These are phyloP conservation scores for Chytriomyces confervae DNA, from an alignment of 192 early-diverging fungal species.

Conservation along the genomic window DNA sequence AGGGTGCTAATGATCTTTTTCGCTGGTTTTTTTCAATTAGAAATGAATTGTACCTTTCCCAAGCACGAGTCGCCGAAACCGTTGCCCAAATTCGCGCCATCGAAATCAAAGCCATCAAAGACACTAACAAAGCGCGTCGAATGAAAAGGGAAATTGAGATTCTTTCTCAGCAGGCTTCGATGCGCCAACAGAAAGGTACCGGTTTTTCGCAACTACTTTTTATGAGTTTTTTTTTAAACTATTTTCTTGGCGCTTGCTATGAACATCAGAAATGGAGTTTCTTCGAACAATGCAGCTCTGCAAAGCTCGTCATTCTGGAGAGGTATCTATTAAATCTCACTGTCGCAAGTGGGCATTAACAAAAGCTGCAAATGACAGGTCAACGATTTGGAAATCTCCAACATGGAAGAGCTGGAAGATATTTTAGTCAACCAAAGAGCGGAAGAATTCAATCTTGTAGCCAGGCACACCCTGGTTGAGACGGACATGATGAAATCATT, in stretches of 20 bases:
- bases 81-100: conserved; percentile 23
- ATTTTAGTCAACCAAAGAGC: background rate
- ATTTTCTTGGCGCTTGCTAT: too few species aligned
- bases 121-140: background rate
- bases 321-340: background rate
- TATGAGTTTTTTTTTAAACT: too few species aligned
- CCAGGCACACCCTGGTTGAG: conserved; percentile 10
- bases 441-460: conserved; percentile 29
- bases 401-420: conserved; percentile 31
- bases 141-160: conserved; percentile 33
- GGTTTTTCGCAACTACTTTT: too few species aligned
- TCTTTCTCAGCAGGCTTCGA: background rate
- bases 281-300: conserved; percentile 30
- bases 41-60: conserved; percentile 23
- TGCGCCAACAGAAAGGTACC: conserved; percentile 33
- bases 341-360: background rate
- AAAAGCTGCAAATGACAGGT: background rate
- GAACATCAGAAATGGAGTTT: background rate
- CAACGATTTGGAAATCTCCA: conserved; percentile 30
- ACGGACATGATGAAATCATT: background rate
- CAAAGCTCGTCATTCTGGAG: conserved; percentile 20
- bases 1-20: background rate
- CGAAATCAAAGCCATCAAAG: conserved; percentile 29
- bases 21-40: background rate
- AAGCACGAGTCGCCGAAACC: conserved; percentile 16